These are phyloP conservation scores for Waltiozyma sp. DNA, from an alignment of 1,139 yeast species.

Conservation along the genomic window DNA sequence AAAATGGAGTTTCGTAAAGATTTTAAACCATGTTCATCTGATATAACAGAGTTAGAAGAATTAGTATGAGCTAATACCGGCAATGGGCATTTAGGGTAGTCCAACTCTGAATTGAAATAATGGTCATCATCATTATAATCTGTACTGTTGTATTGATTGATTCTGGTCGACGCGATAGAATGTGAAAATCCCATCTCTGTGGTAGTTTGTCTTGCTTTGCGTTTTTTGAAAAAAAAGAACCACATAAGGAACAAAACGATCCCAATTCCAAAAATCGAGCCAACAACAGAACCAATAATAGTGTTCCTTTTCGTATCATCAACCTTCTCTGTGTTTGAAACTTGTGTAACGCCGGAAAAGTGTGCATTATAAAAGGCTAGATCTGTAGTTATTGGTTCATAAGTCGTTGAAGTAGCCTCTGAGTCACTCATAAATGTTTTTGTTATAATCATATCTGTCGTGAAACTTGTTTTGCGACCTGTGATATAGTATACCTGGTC, in stretches of 20 bases:
- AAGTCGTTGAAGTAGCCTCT: slow-evolving; percentile 14
- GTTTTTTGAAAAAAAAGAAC: slow-evolving; percentile 7
- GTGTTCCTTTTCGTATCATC: slow-evolving; percentile 16
- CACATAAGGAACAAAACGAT: slow-evolving; percentile 14
- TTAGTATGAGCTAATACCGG: background rate
- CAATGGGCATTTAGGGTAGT: background rate
- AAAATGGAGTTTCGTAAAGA: slow-evolving; percentile 1
- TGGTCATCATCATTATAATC: background rate
- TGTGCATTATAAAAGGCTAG: slow-evolving; percentile 2
- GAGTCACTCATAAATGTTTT: slow-evolving; percentile 16
- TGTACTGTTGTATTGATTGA: background rate
- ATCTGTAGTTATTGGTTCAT: slow-evolving; percentile 22
- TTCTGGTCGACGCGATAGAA: slow-evolving; percentile 6
- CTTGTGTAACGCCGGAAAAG: slow-evolving; percentile 3
- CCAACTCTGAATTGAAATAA: background rate
- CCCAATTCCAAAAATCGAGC: slow-evolving; percentile 26
- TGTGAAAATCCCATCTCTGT: slow-evolving; percentile 3
- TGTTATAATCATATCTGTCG: slow-evolving; percentile 23
- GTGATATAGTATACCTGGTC: slow-evolving; percentile 29
- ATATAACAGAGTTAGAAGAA: background rate
- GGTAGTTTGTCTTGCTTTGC: background rate
- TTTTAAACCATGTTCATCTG: background rate
- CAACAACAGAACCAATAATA: slow-evolving; percentile 32
- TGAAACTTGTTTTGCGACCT: slow-evolving; percentile 24
- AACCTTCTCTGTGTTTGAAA: slow-evolving; percentile 6